Base-by-base conservation (phyloP, 1,284 basidiomycete species). In the Ganoderma leucocontextum region DNA sequence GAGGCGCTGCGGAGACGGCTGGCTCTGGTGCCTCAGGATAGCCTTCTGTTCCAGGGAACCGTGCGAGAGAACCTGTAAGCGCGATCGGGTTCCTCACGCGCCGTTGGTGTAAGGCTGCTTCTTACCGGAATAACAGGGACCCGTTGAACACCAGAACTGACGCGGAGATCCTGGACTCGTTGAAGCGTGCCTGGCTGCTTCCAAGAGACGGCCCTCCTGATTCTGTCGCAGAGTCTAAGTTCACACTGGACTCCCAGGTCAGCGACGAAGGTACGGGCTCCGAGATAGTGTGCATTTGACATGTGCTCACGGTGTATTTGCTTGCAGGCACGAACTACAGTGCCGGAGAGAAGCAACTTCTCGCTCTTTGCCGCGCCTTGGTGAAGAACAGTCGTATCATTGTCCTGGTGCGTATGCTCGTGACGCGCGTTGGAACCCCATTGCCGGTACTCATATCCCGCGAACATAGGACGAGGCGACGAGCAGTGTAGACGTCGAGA, bases 401-500 rank as follows among this genome's bases (percentile, higher is more conserved):
- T 60, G 84, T 95, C 29, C 84, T 94, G 74, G 90, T 86, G 76
- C 80, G 82, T 81, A 65, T 2, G 12, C 13, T 36, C 15, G 19
- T 2, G 1, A 0, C 10, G 29, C 53, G 59, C 2, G 52, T 60
- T 12, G 19, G 22, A n/a, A n/a, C 53, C 29, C 35, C 47, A 25
- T 36, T 52, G 59, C 13, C 35, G 3, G 41, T 47, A 7, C 13
- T 44, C 2, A 55, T 47, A 13, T 72, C 17, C 2, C 65, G 42
- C 19, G 36, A 22, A 70, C 60, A 19, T 71, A 87, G 84, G 90
- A 91, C 73, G 91, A 95, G 78, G 93, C 93, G 0, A 95, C 94
- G 0, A 93, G 92, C n/a, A 93, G 86, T 60, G 92, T 95, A 22
- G 95, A 96, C 72, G 88, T 92, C 35, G 93, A 94, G 75, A 95